phyloP scores from a whole-genome alignment of 768 basidiomycete species.

The Boletellus ananas region DNA sequence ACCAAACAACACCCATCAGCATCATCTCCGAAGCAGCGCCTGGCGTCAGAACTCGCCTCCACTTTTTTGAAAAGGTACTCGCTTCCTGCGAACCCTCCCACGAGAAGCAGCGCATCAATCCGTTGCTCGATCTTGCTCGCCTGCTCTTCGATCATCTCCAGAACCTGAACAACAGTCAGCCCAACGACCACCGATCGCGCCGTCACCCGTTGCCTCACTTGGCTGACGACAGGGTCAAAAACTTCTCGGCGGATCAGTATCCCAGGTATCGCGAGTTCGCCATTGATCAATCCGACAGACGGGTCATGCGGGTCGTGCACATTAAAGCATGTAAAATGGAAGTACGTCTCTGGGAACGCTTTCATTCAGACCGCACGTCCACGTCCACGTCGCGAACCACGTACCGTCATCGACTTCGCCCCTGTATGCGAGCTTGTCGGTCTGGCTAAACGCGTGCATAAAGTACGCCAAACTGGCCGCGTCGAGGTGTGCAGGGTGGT shows the following conservation, averaged over 20 bases:
- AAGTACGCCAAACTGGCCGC: constrained; percentile 79
- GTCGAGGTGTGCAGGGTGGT: constrained; percentile 84
- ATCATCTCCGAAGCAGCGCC: neutral
- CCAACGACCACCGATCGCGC: constrained; percentile 1
- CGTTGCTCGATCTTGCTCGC: constrained; percentile 59
- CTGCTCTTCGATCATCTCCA: constrained; percentile 78
- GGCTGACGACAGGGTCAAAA: constrained; percentile 81
- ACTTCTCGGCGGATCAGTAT: constrained; percentile 75
- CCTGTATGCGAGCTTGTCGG: constrained; percentile 75
- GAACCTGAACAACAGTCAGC: constrained; percentile 46
- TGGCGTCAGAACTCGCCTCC: constrained; percentile 45
- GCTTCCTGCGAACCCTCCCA: constrained; percentile 86
- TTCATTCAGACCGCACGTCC: constrained; percentile 10
- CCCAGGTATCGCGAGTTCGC: constrained; percentile 81
- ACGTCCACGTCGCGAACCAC: neutral
- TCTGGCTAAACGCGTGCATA: constrained; percentile 86
- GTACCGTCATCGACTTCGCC: constrained; percentile 75
- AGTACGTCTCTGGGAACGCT: constrained; percentile 58
- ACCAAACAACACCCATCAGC: neutral
- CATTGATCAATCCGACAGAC: constrained; percentile 74
- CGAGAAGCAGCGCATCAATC: constrained; percentile 81
- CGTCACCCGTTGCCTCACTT: constrained; percentile 43
- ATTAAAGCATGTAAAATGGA: constrained; percentile 90
- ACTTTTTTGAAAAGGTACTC: constrained; percentile 81
- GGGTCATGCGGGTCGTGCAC: constrained; percentile 80